Conservation (phyloP, 352 stramenopile genomes). For the Phytopythium oedochilum region DNA sequence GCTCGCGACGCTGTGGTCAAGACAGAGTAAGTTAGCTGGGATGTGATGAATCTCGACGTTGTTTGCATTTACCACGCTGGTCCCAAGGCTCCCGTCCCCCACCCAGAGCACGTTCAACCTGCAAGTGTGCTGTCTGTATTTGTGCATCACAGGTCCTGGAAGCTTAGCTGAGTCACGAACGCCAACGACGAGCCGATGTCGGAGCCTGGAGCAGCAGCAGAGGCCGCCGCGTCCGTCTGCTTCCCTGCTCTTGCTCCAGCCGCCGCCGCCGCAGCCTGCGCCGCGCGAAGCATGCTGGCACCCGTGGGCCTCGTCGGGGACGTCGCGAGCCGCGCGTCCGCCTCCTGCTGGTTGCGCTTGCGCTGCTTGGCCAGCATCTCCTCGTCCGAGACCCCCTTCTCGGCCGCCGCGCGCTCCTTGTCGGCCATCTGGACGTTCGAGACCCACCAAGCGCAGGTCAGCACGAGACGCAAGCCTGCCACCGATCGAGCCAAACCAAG, state of each 20-base stretch:
- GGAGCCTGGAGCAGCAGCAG: background rate
- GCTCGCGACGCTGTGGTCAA: background rate
- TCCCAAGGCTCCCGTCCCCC: background rate
- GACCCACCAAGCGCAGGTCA: too few species aligned
- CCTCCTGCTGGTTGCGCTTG: slow-evolving; percentile 70
- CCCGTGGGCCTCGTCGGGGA: slow-evolving; percentile 40
- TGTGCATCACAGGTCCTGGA: slow-evolving; percentile 49
- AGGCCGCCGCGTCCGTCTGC: slow-evolving; percentile 4
- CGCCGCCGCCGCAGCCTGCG: slow-evolving; percentile 12
- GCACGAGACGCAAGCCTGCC: slow-evolving; percentile 1
- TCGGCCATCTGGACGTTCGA: slow-evolving; percentile 49
- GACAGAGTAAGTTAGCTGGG: slow-evolving; percentile 8
- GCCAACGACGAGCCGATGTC: slow-evolving; percentile 45
- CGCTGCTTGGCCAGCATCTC: slow-evolving; percentile 75
- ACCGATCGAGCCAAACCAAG: background rate
- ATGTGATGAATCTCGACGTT: background rate
- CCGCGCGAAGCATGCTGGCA: slow-evolving; percentile 23
- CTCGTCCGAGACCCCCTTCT: slow-evolving; percentile 81
- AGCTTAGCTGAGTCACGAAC: slow-evolving; percentile 71
- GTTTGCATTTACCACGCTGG: background rate
- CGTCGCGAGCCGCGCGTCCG: slow-evolving; percentile 59
- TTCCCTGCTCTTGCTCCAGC: slow-evolving; percentile 17
- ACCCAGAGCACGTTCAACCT: background rate
- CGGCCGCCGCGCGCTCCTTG: slow-evolving; percentile 69
- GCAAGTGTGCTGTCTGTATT: background rate